Percentiles rank a stretch among this genome's conserved stretches.
Evolutionary conservation across 169 alveolate genomes (phyloP).

Genomic region (Cryptosporidium tyzzeri): DNA sequence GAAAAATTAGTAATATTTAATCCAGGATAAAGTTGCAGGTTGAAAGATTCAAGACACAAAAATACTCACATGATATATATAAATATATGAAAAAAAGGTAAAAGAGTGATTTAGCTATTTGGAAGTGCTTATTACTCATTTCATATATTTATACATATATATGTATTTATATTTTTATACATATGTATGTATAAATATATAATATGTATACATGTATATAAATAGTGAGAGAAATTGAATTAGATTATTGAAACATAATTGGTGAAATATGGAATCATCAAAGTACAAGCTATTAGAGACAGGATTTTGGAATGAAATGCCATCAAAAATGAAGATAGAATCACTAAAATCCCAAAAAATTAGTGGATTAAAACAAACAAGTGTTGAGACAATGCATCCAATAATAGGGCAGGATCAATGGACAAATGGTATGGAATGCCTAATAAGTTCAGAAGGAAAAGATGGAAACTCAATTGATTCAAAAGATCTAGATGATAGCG

Average conservation of each 20-base stretch:
- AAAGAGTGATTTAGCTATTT: neutral
- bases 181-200: no score
- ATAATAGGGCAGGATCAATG: slow-evolving; percentile 42
- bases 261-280: slow-evolving; percentile 2
- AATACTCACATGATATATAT: neutral
- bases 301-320: slow-evolving; percentile 12
- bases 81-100: neutral
- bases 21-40: neutral
- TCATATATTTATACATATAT: no score
- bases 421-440: slow-evolving; percentile 11
- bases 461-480: slow-evolving; percentile 4
- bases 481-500: slow-evolving; percentile 2
- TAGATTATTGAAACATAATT: neutral
- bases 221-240: neutral
- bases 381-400: slow-evolving; percentile 53
- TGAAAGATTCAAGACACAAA: neutral
- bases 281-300: slow-evolving; percentile 18
- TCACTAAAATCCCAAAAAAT: slow-evolving; percentile 12
- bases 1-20: no score
- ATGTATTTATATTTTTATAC: no score
- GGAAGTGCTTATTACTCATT: neutral
- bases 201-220: neutral
- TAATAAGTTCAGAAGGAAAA: slow-evolving; percentile 4
- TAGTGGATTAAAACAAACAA: neutral
- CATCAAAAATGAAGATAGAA: slow-evolving; percentile 31